These are phyloP conservation scores for Tetratostichococcus sp. DNA, from an alignment of 139 green algal species.

Conservation along the genomic window DNA sequence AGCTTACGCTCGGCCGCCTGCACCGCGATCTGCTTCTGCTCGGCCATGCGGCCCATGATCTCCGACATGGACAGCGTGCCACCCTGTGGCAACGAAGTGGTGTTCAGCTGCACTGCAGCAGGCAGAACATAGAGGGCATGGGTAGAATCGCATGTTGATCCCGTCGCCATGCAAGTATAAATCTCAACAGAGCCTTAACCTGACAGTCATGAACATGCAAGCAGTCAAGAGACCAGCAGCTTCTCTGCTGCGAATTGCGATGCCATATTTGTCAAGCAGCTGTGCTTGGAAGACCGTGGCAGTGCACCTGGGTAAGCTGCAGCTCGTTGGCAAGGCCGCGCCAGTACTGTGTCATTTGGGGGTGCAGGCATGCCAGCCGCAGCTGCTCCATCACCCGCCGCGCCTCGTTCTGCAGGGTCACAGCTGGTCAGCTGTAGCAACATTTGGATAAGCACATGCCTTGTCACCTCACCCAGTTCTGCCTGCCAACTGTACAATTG, in stretches of 20 bases:
- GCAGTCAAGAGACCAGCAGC: no score
- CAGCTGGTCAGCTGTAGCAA: no score
- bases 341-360: conserved; percentile 67
- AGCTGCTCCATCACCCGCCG: conserved; percentile 44
- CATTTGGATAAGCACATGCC: no score
- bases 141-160: no score
- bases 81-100: conserved; percentile 3
- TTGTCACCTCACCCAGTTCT: no score
- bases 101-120: no score
- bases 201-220: no score
- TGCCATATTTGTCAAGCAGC: neutral
- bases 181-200: no score
- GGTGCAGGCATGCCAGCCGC: conserved; percentile 67
- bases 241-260: no score
- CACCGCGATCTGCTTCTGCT: conserved; percentile 42
- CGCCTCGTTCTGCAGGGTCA: neutral
- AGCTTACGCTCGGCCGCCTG: conserved; percentile 61
- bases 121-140: no score
- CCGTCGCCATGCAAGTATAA: no score
- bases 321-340: conserved; percentile 24
- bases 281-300: neutral
- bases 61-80: conserved; percentile 46
- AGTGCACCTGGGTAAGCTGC: conserved; percentile 29
- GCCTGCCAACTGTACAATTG: no score
- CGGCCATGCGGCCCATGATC: conserved; percentile 51